Base-by-base conservation (phyloP, 345 rosid species). In the Excoecaria cochinchinensis region DNA sequence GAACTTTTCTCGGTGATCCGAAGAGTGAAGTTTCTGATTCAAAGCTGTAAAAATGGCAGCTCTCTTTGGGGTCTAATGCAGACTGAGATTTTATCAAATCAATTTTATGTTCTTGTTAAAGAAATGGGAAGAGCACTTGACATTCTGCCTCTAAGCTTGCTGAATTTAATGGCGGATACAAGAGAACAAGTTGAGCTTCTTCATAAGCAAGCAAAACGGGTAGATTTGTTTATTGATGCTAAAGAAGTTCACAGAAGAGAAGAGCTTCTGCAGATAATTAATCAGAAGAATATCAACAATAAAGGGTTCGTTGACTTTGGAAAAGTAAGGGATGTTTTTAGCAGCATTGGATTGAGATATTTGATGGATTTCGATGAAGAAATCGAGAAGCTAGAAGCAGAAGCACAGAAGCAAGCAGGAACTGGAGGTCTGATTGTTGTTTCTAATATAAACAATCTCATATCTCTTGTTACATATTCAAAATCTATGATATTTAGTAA, bases 61-160 rank as follows among this genome's bases (percentile, higher is more conserved):
- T 82, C 72, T 50, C 82, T 90, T 11, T 88, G 91, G 92, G 68
- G 81, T 40, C 77, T 90, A 5, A 25, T 80, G 14, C 91, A 84
- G 71, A 81, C 84, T 3, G 79, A 86, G 22, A 21, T 53, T 4
- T 11, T 89, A 38, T 88, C 95, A 7, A 80, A 82, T 70, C 89
- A 86, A 55, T 90, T 89, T n/a, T 72, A 81, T 66, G 84, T 76
- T 16, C 67, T 86, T 6, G 90, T 80, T 76, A 90, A 84, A 84
- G 92, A 90, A 63, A 89, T 89, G 88, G 91, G 90, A 3, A 79
- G 83, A 38, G 91, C 91, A 17, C 86, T 90, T 3, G 95, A 90
- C 73, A 89, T 90, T 71, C 71, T 90, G 6, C 92, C 95, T 42
- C 67, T 87, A 64, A 90, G 88, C 74, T 70, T 89, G 87, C 89